These are phyloP conservation scores for Pyrus communis DNA, from an alignment of 306 rosid species.

Conservation along the genomic window DNA sequence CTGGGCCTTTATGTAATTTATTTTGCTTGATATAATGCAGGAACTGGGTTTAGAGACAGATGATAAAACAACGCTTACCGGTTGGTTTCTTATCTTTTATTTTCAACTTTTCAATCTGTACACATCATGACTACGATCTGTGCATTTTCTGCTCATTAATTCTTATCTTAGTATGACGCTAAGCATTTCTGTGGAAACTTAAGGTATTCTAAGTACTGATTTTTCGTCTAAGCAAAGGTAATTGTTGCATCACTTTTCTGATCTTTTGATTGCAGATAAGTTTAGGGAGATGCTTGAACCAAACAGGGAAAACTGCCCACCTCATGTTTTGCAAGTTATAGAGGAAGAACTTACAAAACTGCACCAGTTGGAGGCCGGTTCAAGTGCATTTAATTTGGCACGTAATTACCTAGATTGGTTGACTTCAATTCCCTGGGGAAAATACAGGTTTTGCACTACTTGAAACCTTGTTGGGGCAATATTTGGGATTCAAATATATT, in stretches of 20 bases:
- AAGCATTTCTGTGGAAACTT: neutral
- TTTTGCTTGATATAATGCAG: slow-evolving; percentile 29
- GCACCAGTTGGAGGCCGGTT: slow-evolving; percentile 84
- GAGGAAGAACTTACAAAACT: slow-evolving; percentile 89
- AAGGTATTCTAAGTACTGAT: slow-evolving; percentile 9
- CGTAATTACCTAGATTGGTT: slow-evolving; percentile 98
- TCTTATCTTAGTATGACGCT: neutral
- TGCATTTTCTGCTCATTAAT: neutral
- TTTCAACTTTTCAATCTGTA: neutral
- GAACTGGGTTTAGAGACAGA: slow-evolving; percentile 95
- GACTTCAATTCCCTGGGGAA: slow-evolving; percentile 96
- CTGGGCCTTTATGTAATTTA: slow-evolving; percentile 4
- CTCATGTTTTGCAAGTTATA: slow-evolving; percentile 85
- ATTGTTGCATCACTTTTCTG: slow-evolving; percentile 12
- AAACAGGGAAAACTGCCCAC: slow-evolving; percentile 73
- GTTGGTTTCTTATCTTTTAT: slow-evolving; percentile 28
- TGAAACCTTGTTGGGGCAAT: neutral
- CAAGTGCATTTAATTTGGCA: slow-evolving; percentile 92
- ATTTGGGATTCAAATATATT: neutral
- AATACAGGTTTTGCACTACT: slow-evolving; percentile 55
- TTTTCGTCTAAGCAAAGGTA: neutral
- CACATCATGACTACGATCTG: neutral
- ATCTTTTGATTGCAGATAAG: slow-evolving; percentile 41
- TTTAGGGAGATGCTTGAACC: slow-evolving; percentile 94
- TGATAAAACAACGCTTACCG: slow-evolving; percentile 89